These are phyloP conservation scores for Polyporus tsugae DNA, from an alignment of 1,284 basidiomycete species.

Conservation along the genomic window DNA sequence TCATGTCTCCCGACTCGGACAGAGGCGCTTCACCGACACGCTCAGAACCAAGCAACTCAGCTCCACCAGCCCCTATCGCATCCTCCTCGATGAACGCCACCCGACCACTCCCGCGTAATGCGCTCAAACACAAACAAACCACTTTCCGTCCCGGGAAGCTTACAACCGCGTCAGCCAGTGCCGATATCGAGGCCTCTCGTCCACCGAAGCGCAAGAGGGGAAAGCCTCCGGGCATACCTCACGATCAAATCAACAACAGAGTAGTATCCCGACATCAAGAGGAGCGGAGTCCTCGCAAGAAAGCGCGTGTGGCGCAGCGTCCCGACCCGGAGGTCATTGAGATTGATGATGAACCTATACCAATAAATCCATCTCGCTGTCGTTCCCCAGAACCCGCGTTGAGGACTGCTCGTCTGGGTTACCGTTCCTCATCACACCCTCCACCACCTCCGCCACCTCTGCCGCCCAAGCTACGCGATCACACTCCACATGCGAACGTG, in stretches of 20 bases:
- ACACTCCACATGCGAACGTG: too few species aligned
- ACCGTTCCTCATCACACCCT: background rate
- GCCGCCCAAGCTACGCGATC: background rate
- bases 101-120: background rate
- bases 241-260: background rate
- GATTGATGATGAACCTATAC: conserved; percentile 6
- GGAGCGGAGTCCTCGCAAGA: background rate
- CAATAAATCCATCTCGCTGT: background rate
- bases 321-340: background rate
- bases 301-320: background rate
- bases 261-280: background rate
- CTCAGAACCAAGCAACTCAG: background rate
- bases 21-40: background rate
- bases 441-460: background rate
- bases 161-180: background rate
- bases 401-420: background rate
- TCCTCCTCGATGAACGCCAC: background rate
- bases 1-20: conserved; percentile 16
- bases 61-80: background rate
- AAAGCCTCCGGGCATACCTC: background rate
- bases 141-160: background rate
- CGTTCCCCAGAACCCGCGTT: background rate
- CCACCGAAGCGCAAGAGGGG: conserved; percentile 12
- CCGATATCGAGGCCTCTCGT: background rate
- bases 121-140: background rate